These are phyloP conservation scores for Myochromella boudieri DNA, from an alignment of 768 basidiomycete genomes.

Conservation along the genomic window DNA sequence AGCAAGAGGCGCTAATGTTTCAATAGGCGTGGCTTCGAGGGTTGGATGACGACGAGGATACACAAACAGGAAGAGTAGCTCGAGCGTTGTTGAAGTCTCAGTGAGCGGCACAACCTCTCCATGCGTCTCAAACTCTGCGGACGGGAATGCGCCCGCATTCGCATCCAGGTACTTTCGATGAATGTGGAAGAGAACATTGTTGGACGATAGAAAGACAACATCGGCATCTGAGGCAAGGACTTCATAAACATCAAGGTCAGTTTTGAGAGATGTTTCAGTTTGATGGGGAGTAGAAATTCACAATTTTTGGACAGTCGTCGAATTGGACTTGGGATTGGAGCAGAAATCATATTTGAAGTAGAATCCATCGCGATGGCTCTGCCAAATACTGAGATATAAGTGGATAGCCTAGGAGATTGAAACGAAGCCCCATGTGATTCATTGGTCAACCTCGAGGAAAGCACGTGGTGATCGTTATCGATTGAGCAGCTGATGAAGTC, in stretches of 20 bases:
- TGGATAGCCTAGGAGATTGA: no score
- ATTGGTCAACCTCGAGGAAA: no score
- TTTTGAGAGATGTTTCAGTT: background rate
- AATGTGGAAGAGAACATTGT: no score
- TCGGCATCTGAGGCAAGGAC: slow-evolving; percentile 16
- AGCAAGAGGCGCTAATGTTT: no score
- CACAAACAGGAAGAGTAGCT: slow-evolving; percentile 26
- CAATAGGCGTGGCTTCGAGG: slow-evolving; percentile 23
- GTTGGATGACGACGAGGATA: no score
- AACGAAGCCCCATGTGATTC: no score
- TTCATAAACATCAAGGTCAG: background rate
- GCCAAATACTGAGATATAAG: no score
- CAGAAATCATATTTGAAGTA: no score
- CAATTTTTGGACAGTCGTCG: background rate
- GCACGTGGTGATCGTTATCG: no score
- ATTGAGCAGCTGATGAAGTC: no score
- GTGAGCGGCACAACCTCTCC: slow-evolving; percentile 23
- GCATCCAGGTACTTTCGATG: slow-evolving; percentile 23
- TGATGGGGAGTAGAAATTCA: background rate
- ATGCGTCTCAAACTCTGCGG: no score
- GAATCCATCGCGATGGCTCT: no score
- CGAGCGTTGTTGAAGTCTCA: slow-evolving; percentile 23
- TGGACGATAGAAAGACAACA: slow-evolving; percentile 22
- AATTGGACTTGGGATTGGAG: background rate
- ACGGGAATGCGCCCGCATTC: slow-evolving; percentile 23